Base-by-base conservation (phyloP, 345 rosid genomes). In the Syzygium aromaticum region DNA sequence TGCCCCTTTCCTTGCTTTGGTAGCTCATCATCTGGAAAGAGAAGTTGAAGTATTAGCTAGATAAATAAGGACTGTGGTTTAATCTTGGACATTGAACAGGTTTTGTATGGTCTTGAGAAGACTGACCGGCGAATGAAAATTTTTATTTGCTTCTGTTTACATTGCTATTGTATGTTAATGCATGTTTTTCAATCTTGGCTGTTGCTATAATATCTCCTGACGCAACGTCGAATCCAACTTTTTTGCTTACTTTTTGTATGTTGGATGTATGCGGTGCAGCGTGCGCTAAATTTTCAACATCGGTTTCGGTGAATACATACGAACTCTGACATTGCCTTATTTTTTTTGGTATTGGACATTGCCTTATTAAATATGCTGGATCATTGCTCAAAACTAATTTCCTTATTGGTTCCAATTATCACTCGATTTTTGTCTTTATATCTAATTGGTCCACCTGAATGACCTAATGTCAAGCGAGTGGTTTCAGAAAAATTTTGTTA, bases 221-320 rank as follows among this genome's bases (percentile, higher is more conserved):
- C 7, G 2, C 9, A 9, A 6, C 30, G n/a, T 27, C 0, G 8
- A 14, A 61, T 61, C 0, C 8, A 61, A 61, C 17, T 61, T 61
- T 33, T 61, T 27, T 64, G 77, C 11, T 64, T 64, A 30, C 19
- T 2, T 11, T 28, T 63, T 63, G 21, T 0, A 30, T 8, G 23
- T 30, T 28, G 19, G 38, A 67, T 67, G 17, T 16, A 16, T 30
- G 23, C 0, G 38, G 1, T 3, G 5, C 23, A 1, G 16, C 7
- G 0, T 1, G 46, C 13, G 0, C 16, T 28, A 16, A 33, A 28
- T 30, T 64, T 64, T 64, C 1, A 2, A 9, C 40, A 30, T 33
- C 5, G 78, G 2, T 17, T 30, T 67, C 0, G 3, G 0, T 1
- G 46, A 30, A 5, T 67, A 17, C 7, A 0, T 67, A 30, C 8